Conservation (phyloP, 1,284 basidiomycete genomes). For the Sparassis latifolia region DNA sequence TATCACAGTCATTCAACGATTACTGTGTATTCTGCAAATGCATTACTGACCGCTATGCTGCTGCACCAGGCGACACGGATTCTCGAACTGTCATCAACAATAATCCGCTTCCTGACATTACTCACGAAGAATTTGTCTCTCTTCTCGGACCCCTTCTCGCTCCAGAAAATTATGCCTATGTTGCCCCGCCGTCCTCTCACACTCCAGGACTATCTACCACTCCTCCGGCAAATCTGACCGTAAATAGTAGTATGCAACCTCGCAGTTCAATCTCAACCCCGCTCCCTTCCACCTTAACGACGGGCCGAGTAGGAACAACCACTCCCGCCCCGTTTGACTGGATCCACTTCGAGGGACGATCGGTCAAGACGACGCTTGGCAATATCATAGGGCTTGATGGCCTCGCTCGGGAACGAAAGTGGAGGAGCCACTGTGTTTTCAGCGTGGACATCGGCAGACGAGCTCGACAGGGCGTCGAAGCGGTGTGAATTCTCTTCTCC, state of each 20-base stretch:
- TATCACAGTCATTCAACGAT: too few relatives aligned
- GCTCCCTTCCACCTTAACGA: not conserved
- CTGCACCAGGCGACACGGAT: slow-evolving; percentile 44
- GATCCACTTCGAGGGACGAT: slow-evolving; percentile 76
- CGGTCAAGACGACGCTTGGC: slow-evolving; percentile 65
- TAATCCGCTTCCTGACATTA: slow-evolving; percentile 77
- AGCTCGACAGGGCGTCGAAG: slow-evolving; percentile 71
- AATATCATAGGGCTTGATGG: slow-evolving; percentile 75
- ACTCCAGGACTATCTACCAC: slow-evolving; percentile 15
- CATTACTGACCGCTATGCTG: too few relatives aligned
- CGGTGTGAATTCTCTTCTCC: slow-evolving; percentile 37
- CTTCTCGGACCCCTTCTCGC: slow-evolving; percentile 70
- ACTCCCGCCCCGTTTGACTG: slow-evolving; percentile 76
- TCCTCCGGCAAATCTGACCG: slow-evolving; percentile 13
- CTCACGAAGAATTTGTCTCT: slow-evolving; percentile 77
- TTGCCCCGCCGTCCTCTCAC: slow-evolving; percentile 1
- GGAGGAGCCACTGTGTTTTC: slow-evolving; percentile 73
- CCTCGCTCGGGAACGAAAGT: slow-evolving; percentile 70
- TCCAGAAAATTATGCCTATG: slow-evolving; percentile 60
- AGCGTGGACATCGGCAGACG: slow-evolving; percentile 69
- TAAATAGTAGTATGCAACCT: slow-evolving; percentile 4
- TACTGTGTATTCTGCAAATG: too few relatives aligned
- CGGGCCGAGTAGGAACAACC: not conserved
- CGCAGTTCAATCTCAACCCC: slow-evolving; percentile 7
- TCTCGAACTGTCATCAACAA: slow-evolving; percentile 71